Evolutionary conservation across 2,329 filamentous ascomycete species (phyloP).

Genomic region (Neofusicoccum ribis): DNA sequence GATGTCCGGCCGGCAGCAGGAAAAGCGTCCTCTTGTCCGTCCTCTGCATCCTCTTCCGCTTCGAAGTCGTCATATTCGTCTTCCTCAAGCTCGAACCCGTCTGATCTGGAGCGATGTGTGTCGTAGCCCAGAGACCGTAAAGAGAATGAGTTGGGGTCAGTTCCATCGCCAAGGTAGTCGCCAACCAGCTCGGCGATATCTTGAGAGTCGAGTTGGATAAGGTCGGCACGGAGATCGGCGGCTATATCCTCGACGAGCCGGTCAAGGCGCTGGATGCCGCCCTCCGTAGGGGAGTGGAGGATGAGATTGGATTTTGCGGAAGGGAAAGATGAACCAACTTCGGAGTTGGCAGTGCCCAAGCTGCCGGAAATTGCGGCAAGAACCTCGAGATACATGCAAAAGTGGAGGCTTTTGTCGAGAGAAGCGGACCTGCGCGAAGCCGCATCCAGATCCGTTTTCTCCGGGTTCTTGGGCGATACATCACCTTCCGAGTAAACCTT

Average conservation of each 20-base stretch:
- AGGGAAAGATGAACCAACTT: slow-evolving; percentile 47
- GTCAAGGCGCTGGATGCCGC: slow-evolving; percentile 57
- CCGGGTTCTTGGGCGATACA: background rate
- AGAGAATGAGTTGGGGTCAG: slow-evolving; percentile 49
- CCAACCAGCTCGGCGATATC: slow-evolving; percentile 70
- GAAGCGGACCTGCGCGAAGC: background rate
- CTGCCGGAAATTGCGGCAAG: slow-evolving; percentile 53
- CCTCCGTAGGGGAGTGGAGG: slow-evolving; percentile 60
- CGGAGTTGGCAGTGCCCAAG: slow-evolving; percentile 36
- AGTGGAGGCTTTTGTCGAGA: background rate
- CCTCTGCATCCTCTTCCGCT: slow-evolving; percentile 46
- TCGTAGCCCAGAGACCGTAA: slow-evolving; percentile 54
- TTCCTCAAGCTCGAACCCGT: slow-evolving; percentile 39
- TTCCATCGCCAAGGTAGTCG: slow-evolving; percentile 66
- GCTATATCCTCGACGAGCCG: slow-evolving; percentile 65
- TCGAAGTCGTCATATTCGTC: slow-evolving; percentile 49
- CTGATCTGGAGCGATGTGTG: slow-evolving; percentile 38
- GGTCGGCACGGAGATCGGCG: slow-evolving; percentile 61
- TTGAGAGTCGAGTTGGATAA: slow-evolving; percentile 68
- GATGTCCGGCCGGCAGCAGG: background rate
- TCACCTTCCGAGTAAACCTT: slow-evolving; percentile 4
- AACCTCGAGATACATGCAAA: slow-evolving; percentile 42
- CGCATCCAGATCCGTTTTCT: background rate
- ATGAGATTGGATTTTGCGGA: slow-evolving; percentile 57
- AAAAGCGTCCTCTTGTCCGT: slow-evolving; percentile 24